Percentiles rank a stretch among this genome's conserved stretches.
These are phyloP conservation scores for Aspergillus sp. DNA, from an alignment of 2,329 filamentous ascomycete species.

Conservation along the genomic window DNA sequence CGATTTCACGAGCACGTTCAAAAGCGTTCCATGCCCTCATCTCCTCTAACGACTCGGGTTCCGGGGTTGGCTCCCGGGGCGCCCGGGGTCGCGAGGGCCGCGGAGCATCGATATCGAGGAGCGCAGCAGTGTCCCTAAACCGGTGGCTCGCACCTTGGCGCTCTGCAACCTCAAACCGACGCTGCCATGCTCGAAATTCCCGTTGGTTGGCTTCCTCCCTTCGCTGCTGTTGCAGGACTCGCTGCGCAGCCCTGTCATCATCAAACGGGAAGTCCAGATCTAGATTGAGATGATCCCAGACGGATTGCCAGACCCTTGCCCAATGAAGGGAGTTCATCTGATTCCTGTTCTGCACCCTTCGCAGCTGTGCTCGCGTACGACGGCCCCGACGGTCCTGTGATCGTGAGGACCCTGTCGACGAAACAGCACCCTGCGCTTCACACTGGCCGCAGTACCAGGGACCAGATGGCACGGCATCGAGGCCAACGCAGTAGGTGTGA, in stretches of 20 bases:
- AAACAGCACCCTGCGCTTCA: constrained; percentile 39
- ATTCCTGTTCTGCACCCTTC: constrained; percentile 32
- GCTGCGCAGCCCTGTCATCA: constrained; percentile 54
- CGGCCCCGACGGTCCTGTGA: constrained; percentile 39
- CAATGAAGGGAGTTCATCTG: constrained; percentile 48
- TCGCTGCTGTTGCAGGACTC: constrained; percentile 48
- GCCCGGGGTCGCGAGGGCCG: constrained; percentile 34
- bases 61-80: constrained; percentile 38
- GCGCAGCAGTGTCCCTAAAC: constrained; percentile 60
- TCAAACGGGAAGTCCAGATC: constrained; percentile 83
- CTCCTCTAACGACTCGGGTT: constrained; percentile 70
- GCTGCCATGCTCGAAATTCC: constrained; percentile 66
- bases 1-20: constrained; percentile 68
- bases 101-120: constrained; percentile 45
- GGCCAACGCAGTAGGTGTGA: constrained; percentile 83
- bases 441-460: constrained; percentile 92
- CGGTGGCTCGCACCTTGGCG: constrained; percentile 66
- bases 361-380: constrained; percentile 40
- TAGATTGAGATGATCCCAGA: constrained; percentile 69
- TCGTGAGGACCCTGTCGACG: constrained; percentile 21
- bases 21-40: constrained; percentile 82
- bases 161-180: constrained; percentile 71
- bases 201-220: constrained; percentile 45
- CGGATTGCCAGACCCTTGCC: constrained; percentile 80
- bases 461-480: constrained; percentile 66